Conservation (phyloP, 78 protist species). For the Planoprotostelium fungivorum region DNA sequence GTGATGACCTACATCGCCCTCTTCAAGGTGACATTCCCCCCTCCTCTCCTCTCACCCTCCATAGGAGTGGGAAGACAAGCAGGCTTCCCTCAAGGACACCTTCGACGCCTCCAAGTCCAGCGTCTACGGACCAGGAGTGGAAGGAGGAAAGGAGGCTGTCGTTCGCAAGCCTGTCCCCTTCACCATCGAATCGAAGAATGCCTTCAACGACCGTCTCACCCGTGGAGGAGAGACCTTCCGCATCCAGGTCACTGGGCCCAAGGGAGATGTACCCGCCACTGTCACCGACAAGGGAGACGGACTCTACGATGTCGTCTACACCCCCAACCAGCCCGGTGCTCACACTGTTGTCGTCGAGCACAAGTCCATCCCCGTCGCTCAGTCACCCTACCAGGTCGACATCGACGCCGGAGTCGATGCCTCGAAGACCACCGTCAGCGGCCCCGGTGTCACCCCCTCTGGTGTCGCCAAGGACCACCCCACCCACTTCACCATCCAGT, state of each 20-base stretch:
- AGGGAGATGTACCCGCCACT: background rate
- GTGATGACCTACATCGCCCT: conserved; percentile 61
- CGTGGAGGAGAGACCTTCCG: background rate
- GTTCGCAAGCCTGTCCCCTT: conserved; percentile 16
- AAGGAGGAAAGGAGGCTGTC: conserved; percentile 42
- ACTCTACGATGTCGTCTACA: background rate
- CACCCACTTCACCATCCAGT: conserved; percentile 61
- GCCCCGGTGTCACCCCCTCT: background rate
- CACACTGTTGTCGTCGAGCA: conserved; percentile 32
- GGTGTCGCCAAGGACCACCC: conserved; percentile 16
- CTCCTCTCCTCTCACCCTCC: background rate
- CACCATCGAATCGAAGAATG: background rate
- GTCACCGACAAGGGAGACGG: background rate
- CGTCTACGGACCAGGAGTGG: conserved; percentile 48
- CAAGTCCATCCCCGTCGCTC: background rate
- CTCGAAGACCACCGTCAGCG: background rate
- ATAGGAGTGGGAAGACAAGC: background rate
- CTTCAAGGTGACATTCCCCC: conserved; percentile 17
- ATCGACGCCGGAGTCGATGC: conserved; percentile 3
- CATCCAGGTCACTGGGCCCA: background rate
- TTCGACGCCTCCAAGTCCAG: conserved; percentile 23
- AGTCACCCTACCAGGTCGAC: background rate
- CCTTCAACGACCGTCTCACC: conserved; percentile 12
- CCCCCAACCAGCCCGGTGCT: conserved; percentile 44
- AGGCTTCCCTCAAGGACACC: background rate